Evolutionary conservation across 2,329 filamentous ascomycete genomes (phyloP).

Genomic region (Cadophora gregata): DNA sequence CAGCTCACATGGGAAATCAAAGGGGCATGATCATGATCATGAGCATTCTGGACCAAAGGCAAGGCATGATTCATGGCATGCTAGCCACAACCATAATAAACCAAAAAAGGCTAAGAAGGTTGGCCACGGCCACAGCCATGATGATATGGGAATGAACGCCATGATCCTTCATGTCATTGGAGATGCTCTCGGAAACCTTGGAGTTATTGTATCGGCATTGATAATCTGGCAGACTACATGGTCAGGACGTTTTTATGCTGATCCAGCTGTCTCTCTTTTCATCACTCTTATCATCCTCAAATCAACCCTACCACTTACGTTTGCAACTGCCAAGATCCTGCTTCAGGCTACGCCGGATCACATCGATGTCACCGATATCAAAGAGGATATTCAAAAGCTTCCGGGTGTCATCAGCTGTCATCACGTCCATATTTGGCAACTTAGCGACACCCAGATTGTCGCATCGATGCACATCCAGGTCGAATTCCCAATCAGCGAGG

Average conservation of each 20-base stretch:
- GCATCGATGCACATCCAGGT: conserved; percentile 94
- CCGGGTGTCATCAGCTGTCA: conserved; percentile 90
- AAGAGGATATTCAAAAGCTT: conserved; percentile 85
- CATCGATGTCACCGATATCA: conserved; percentile 87
- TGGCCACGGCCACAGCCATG: conserved; percentile 77
- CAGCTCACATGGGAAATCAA: conserved; percentile 31
- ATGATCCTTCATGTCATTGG: conserved; percentile 80
- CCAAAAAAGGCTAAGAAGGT: conserved; percentile 67
- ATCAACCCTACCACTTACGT: conserved; percentile 79
- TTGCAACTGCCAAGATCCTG: conserved; percentile 83
- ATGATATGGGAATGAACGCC: conserved; percentile 93
- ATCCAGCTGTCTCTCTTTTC: conserved; percentile 89
- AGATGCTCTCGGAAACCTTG: conserved; percentile 85
- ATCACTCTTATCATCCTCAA: conserved; percentile 83
- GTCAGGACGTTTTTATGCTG: conserved; percentile 83
- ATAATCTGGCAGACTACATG: conserved; percentile 91
- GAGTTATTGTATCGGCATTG: conserved; percentile 81
- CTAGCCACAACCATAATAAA: conserved; percentile 80
- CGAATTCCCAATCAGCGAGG: conserved; percentile 84
- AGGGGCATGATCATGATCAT: conserved; percentile 35
- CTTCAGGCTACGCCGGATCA: conserved; percentile 93
- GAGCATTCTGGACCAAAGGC: conserved; percentile 25
- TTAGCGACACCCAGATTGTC: conserved; percentile 92
- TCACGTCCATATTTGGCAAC: conserved; percentile 97
- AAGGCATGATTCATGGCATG: conserved; percentile 55